Base-by-base conservation (phyloP, 2,329 filamentous ascomycete species). In the Polychaeton citri region DNA sequence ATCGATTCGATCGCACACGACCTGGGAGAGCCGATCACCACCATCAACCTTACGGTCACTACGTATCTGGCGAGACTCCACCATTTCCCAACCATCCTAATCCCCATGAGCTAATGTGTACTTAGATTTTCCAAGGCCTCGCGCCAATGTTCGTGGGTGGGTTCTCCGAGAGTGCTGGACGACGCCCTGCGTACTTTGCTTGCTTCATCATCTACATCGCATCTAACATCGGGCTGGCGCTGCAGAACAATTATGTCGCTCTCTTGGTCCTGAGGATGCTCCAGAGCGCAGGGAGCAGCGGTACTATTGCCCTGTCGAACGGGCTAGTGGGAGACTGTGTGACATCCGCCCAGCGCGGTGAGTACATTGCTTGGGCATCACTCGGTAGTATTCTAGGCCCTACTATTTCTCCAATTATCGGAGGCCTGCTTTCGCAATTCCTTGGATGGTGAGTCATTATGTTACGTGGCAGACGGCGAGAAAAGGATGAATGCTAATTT, bases 281-380 rank as follows among this genome's bases (percentile, higher is more conserved):
- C 3, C 77, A 81, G 48, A 75, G 72, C 20, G 64, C 65, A 0
- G 77, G 79, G 1, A 79, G 72, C 51, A 78, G 74, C 46, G 76
- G 76, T 0, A 80, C 79, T 0, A 64, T 85, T n/a, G 77, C 81
- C 0, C 63, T 90, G 1, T 74, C 73, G 0, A 79, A 71, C 41
- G 82, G 76, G 2, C 74, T 85, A 2, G 71, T 87, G 10, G 76
- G 79, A 1, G 83, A 90, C 47, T 68, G 86, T 4, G 69, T 76
- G 0, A 74, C 78, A 0, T 75, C 71, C 32, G 68, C 72, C 0
- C 79, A 88, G 53, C 65, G 83, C 46, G 83, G 82, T 2, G 72
- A 69, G 38, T 87, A 81, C 50, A 78, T 87, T 62, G 80, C 74
- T 34, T 69, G 76, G 40, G 72, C 76, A n/a, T 70, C 68, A 20